A percentile compares a stretch with the other conserved stretches of the same genome.
Conservation (phyloP, 495 filamentous ascomycete species). For the Tuber calosporum region DNA sequence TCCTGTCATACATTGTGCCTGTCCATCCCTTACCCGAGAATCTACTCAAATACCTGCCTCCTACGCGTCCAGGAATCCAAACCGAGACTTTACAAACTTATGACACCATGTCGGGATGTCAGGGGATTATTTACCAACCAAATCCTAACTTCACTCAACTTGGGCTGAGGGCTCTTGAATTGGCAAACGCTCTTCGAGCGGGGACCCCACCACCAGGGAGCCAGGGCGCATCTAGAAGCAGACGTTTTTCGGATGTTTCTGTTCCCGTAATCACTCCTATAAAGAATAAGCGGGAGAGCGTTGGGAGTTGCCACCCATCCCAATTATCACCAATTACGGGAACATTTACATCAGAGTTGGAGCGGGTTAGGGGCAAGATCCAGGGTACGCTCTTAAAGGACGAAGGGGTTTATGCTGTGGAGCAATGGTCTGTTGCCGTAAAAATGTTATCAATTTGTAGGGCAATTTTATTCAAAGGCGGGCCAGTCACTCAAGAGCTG, state of each 20-base stretch:
- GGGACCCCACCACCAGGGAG: background rate
- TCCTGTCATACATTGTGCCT: slow-evolving; percentile 36
- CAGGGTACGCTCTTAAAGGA: slow-evolving; percentile 33
- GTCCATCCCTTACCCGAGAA: slow-evolving; percentile 25
- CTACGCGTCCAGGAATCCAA: slow-evolving; percentile 21
- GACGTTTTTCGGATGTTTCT: slow-evolving; percentile 21
- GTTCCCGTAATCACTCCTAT: slow-evolving; percentile 12
- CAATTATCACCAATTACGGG: slow-evolving; percentile 8
- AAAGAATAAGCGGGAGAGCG: slow-evolving; percentile 18
- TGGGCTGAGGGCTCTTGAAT: slow-evolving; percentile 27
- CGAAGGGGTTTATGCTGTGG: slow-evolving; percentile 20
- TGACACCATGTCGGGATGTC: slow-evolving; percentile 28
- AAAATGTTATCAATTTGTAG: slow-evolving; percentile 28
- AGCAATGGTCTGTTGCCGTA: slow-evolving; percentile 30
- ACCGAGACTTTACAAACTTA: slow-evolving; percentile 32
- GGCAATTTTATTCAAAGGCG: slow-evolving; percentile 25
- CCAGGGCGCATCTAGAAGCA: slow-evolving; percentile 11
- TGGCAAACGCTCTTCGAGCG: slow-evolving; percentile 26
- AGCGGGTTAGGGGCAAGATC: slow-evolving; percentile 35
- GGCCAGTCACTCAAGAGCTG: too few species aligned
- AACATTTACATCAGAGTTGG: slow-evolving; percentile 20
- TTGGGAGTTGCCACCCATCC: slow-evolving; percentile 3
- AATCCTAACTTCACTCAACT: slow-evolving; percentile 29
- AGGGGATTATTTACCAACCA: slow-evolving; percentile 31
- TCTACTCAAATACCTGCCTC: slow-evolving; percentile 28